These are phyloP conservation scores for Lepiota brunneoincarnata DNA, from an alignment of 768 basidiomycete genomes.

Conservation along the genomic window DNA sequence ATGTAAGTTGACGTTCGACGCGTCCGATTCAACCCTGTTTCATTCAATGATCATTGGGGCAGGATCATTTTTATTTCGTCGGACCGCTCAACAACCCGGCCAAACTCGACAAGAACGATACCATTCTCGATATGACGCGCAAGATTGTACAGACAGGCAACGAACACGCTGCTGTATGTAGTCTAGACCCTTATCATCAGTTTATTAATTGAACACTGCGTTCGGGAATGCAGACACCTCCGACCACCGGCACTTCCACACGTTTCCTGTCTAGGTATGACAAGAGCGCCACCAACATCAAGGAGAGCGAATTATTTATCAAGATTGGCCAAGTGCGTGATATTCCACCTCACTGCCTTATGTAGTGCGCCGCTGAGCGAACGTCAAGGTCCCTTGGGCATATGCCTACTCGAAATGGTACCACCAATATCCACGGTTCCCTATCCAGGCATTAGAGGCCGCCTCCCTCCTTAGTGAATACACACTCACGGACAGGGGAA, in stretches of 20 bases:
- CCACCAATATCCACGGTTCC: constrained; percentile 55
- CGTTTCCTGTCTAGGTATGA: constrained; percentile 57
- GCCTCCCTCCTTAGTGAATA: constrained; percentile 49
- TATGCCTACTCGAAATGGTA: constrained; percentile 53
- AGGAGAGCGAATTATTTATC: constrained; percentile 47
- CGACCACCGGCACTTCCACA: constrained; percentile 30
- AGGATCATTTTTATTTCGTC: constrained; percentile 53
- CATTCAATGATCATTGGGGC: not conserved
- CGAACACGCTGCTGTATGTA: constrained; percentile 34
- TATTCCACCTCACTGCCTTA: not conserved
- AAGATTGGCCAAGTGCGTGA: constrained; percentile 44
- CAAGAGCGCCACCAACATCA: constrained; percentile 60
- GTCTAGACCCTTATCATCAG: not conserved
- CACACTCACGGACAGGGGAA: constrained; percentile 51
- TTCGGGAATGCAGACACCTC: constrained; percentile 23
- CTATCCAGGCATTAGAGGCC: constrained; percentile 44
- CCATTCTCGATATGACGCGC: constrained; percentile 42
- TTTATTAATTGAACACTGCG: not conserved
- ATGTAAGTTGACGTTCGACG: constrained; percentile 26
- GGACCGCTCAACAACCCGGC: constrained; percentile 49
- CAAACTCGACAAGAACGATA: constrained; percentile 26
- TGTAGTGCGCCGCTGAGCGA: not conserved
- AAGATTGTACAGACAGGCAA: constrained; percentile 46
- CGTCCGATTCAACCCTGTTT: not conserved
- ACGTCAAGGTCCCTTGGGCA: constrained; percentile 50